Evolutionary conservation across 106 monocot species (phyloP).

Genomic region (Hemerocallis citrina): DNA sequence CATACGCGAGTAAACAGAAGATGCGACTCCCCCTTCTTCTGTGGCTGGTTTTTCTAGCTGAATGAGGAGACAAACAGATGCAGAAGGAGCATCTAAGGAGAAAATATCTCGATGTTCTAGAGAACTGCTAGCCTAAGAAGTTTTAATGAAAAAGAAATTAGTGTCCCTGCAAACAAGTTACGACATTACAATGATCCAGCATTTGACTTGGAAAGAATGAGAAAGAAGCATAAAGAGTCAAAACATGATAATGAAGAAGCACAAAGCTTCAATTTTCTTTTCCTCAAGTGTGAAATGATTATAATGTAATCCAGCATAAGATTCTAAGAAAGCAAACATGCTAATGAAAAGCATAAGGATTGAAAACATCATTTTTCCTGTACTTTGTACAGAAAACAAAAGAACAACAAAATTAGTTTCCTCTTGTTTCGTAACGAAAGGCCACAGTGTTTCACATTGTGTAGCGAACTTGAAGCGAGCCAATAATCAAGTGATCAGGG

Average conservation of each 20-base stretch:
- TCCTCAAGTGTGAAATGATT: background rate
- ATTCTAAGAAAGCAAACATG: too few relatives aligned
- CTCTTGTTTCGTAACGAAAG: too few relatives aligned
- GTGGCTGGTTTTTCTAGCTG: conserved; percentile 94
- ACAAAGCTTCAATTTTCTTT: background rate
- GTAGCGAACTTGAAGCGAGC: too few relatives aligned
- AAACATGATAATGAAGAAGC: background rate
- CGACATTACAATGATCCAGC: background rate
- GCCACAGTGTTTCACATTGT: too few relatives aligned
- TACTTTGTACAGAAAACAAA: too few relatives aligned
- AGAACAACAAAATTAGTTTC: too few relatives aligned
- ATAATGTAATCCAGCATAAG: too few relatives aligned
- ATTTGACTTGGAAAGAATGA: background rate
- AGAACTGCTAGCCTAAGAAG: conserved; percentile 37
- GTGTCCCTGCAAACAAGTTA: background rate
- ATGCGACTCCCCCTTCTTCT: conserved; percentile 87
- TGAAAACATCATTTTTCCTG: too few relatives aligned
- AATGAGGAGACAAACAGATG: conserved; percentile 85
- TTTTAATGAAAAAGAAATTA: conserved; percentile 1
- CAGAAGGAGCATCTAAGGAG: conserved; percentile 79
- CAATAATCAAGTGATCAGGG: too few relatives aligned
- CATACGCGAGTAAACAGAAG: conserved; percentile 94
- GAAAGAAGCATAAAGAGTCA: background rate
- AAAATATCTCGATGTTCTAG: conserved; percentile 53
- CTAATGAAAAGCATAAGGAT: too few relatives aligned